Evolutionary conservation across 2,329 filamentous ascomycete species (phyloP).

Genomic region (Blastomyces percursus): DNA sequence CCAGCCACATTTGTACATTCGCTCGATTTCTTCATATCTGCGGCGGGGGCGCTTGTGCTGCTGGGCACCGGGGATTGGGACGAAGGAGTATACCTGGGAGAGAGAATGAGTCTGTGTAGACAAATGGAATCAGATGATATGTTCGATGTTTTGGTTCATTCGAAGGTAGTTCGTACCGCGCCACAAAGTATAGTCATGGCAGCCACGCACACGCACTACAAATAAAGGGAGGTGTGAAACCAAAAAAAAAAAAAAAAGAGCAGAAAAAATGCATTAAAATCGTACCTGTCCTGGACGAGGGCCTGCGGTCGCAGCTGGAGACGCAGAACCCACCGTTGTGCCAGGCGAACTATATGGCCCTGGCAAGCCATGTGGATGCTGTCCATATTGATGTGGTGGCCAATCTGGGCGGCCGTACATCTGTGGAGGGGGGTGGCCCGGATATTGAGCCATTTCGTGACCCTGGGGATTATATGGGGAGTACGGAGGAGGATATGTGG

Average conservation of each 20-base stretch:
- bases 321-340: slow-evolving; percentile 49
- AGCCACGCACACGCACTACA: neutral
- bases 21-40: slow-evolving; percentile 95
- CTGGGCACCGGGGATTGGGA: slow-evolving; percentile 90
- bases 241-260: slow-evolving; percentile 1
- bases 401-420: slow-evolving; percentile 40
- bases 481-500: slow-evolving; percentile 77
- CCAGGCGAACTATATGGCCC: slow-evolving; percentile 42
- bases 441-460: slow-evolving; percentile 73
- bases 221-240: neutral
- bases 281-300: slow-evolving; percentile 53
- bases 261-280: slow-evolving; percentile 17
- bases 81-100: slow-evolving; percentile 91
- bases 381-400: slow-evolving; percentile 36
- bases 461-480: slow-evolving; percentile 74
- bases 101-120: slow-evolving; percentile 40
- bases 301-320: slow-evolving; percentile 50
- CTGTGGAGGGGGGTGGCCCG: slow-evolving; percentile 37
- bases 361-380: slow-evolving; percentile 39
- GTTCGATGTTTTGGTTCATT: slow-evolving; percentile 12
- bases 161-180: slow-evolving; percentile 12
- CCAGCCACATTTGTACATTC: slow-evolving; percentile 99
- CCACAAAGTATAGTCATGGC: slow-evolving; percentile 17
- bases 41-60: slow-evolving; percentile 92
- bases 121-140: slow-evolving; percentile 25